These are phyloP conservation scores for Fusarium nurragi DNA, from an alignment of 2,329 filamentous ascomycete species.

Conservation along the genomic window DNA sequence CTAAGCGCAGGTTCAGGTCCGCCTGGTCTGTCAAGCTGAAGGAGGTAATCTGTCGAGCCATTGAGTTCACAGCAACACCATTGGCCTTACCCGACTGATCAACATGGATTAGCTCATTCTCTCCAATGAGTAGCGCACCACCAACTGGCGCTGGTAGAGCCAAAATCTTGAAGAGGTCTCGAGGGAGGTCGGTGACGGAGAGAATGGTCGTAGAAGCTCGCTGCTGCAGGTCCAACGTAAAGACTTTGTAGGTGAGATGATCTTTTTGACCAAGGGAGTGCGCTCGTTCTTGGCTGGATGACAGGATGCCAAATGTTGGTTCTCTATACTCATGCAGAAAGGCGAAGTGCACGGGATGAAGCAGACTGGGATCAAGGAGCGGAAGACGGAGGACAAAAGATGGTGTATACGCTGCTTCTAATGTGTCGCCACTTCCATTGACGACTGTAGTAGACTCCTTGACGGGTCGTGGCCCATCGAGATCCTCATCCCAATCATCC, in stretches of 20 bases:
- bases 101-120: slow-evolving; percentile 92
- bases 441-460: slow-evolving; percentile 53
- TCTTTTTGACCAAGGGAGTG: slow-evolving; percentile 84
- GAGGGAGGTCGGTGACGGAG: slow-evolving; percentile 84
- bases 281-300: slow-evolving; percentile 78
- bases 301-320: slow-evolving; percentile 94
- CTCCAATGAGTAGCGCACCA: slow-evolving; percentile 84
- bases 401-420: slow-evolving; percentile 78
- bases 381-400: slow-evolving; percentile 95
- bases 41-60: slow-evolving; percentile 81
- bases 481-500: slow-evolving; percentile 87
- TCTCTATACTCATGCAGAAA: slow-evolving; percentile 98
- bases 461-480: slow-evolving; percentile 72
- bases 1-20: slow-evolving; percentile 79
- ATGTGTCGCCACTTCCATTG: slow-evolving; percentile 50
- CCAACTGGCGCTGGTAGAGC: slow-evolving; percentile 87
- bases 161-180: slow-evolving; percentile 84
- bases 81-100: slow-evolving; percentile 95
- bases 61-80: slow-evolving; percentile 91
- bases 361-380: slow-evolving; percentile 84
- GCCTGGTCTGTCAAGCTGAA: slow-evolving; percentile 91
- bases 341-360: slow-evolving; percentile 89
- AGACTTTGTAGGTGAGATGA: slow-evolving; percentile 89
- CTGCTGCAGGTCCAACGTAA: slow-evolving; percentile 93
- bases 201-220: slow-evolving; percentile 92